Evolutionary conservation across 140 eudicot genomes (phyloP), one percentile per base, ranked within the genome.

Genomic region (Senecio squalidus): DNA sequence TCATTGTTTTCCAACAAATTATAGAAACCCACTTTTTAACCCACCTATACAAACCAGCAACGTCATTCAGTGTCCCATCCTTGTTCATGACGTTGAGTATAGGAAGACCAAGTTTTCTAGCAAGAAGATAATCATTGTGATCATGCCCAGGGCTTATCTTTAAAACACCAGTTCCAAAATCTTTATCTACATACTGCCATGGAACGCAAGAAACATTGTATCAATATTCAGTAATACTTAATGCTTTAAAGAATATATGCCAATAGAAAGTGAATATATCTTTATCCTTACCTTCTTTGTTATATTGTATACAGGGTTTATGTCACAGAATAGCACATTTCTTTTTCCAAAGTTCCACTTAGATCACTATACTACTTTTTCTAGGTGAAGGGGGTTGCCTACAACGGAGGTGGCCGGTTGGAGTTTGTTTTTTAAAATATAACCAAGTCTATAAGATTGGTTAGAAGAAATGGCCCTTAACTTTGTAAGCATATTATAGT

Each of bases 111-210:
- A 86, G 88, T 65, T 90, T 90, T 48, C 95, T 83, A 52, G 97
- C 97, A 69, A 90, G 95, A 62, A 86, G 94, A 67, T 90, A 90
- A 76, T 90, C 95, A 61, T 90, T 90, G 76, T 90, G 97, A 73
- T 90, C 97, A 80, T 90, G 97, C 53, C 95, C 95, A 16, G 98
- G 98, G 77, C 98, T 91, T 76, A 91, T 91, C 74, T 91, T 91
- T 57, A 91, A 67, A 50, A 91, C 98, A 38, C 98, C 98, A 60
- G 98, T 91, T 62, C 98, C 98, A 79, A 91, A 91, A 55, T 91
- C 94, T 77, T 82, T 91, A 81, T 91, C 98, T 40, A 91, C 98
- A 74, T 78, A 82, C 98, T 91, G 81, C n/a, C n/a, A n/a, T n/a
- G n/a, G n/a, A n/a, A n/a, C n/a, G n/a, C n/a, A n/a, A n/a, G n/a